These are phyloP conservation scores for Venturia pyrina DNA, from an alignment of 2,329 filamentous ascomycete genomes.

Conservation along the genomic window DNA sequence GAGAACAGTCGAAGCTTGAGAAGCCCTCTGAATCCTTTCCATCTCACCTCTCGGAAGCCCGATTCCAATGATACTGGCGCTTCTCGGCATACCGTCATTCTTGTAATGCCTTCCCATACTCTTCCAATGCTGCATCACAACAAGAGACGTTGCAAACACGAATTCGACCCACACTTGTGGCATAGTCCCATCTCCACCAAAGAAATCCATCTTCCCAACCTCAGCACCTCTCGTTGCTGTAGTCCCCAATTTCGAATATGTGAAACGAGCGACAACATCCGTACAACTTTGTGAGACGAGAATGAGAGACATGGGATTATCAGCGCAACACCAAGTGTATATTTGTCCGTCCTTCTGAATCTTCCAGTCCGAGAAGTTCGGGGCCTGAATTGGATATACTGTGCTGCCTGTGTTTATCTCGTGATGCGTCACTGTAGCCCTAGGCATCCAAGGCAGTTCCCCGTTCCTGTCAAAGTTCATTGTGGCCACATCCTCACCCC, in stretches of 20 bases:
- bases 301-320: slow-evolving; percentile 2
- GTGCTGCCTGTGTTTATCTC: not conserved
- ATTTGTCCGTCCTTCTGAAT: not conserved
- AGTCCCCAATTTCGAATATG: slow-evolving; percentile 8
- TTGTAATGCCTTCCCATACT: slow-evolving; percentile 10
- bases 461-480: slow-evolving; percentile 6
- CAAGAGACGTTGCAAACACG: not conserved
- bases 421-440: slow-evolving; percentile 1
- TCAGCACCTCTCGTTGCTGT: slow-evolving; percentile 9
- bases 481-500: slow-evolving; percentile 2
- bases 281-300: not conserved
- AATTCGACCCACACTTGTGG: slow-evolving; percentile 1
- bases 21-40: not conserved
- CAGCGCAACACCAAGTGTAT: not conserved
- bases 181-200: not conserved
- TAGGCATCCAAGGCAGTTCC: slow-evolving; percentile 9
- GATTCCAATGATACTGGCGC: not conserved
- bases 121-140: slow-evolving; percentile 10
- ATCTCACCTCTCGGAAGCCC: not conserved
- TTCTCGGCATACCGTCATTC: not conserved
- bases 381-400: not conserved
- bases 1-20: not conserved
- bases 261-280: slow-evolving; percentile 10
- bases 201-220: slow-evolving; percentile 8
- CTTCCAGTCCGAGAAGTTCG: slow-evolving; percentile 9